Evolutionary conservation across 2,329 filamentous ascomycete species (phyloP).

Genomic region (Laburnicola sp.): DNA sequence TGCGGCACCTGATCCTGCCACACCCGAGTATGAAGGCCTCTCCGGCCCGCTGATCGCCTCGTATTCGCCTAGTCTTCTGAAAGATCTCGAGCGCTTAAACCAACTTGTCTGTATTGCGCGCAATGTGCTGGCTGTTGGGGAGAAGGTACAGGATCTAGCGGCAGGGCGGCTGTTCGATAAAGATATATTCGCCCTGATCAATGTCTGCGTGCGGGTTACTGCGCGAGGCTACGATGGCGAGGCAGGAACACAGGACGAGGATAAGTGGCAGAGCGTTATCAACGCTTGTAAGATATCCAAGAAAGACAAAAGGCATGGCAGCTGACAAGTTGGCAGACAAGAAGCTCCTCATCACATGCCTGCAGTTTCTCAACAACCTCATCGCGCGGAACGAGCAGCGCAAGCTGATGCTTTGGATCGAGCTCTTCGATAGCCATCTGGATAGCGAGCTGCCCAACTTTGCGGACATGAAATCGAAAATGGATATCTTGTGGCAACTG

Average conservation of each 20-base stretch:
- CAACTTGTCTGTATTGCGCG: slow-evolving; percentile 64
- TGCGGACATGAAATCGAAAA: slow-evolving; percentile 43
- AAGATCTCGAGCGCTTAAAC: slow-evolving; percentile 65
- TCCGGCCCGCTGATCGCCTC: slow-evolving; percentile 64
- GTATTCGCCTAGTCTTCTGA: slow-evolving; percentile 61
- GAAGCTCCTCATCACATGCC: slow-evolving; percentile 64
- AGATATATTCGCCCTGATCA: slow-evolving; percentile 63
- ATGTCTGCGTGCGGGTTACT: slow-evolving; percentile 66
- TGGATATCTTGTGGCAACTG: slow-evolving; percentile 34
- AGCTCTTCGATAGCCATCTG: slow-evolving; percentile 63
- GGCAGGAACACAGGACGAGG: slow-evolving; percentile 63
- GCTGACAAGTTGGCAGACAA: slow-evolving; percentile 50
- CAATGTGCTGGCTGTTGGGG: slow-evolving; percentile 64
- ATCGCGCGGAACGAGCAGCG: slow-evolving; percentile 67
- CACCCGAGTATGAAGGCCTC: slow-evolving; percentile 60
- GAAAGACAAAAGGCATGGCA: too few relatives aligned
- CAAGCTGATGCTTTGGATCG: slow-evolving; percentile 67
- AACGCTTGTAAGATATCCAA: slow-evolving; percentile 52
- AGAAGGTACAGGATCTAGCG: slow-evolving; percentile 64
- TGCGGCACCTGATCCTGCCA: slow-evolving; percentile 60
- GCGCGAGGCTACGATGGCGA: slow-evolving; percentile 67
- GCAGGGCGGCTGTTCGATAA: slow-evolving; percentile 63
- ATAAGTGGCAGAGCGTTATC: slow-evolving; percentile 67
- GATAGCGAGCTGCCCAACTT: slow-evolving; percentile 45
- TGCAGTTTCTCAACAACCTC: slow-evolving; percentile 69